phyloP scores from a whole-genome alignment of 345 rosid species.

The Mercurialis annua region DNA sequence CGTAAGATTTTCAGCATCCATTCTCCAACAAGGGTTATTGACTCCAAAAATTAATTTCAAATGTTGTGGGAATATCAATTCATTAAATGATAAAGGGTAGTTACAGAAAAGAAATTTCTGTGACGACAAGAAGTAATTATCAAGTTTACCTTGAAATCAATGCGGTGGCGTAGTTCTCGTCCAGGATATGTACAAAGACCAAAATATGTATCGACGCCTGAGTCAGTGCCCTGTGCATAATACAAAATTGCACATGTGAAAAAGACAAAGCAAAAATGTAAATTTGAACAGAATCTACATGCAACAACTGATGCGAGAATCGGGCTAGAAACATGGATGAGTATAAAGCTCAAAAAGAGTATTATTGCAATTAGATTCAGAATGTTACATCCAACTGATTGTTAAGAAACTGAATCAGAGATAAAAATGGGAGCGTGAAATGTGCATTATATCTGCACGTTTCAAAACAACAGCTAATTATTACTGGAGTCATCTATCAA shows the following conservation, averaged over 20 bases:
- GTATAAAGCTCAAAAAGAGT: background rate
- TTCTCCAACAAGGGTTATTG: background rate
- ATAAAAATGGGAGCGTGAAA: background rate
- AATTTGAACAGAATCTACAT: background rate
- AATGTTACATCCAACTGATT: background rate
- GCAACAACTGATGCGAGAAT: constrained; percentile 4
- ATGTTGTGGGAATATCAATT: background rate
- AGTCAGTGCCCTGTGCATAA: constrained; percentile 62
- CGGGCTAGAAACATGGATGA: background rate
- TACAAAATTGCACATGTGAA: background rate
- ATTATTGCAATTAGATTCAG: background rate
- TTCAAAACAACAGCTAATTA: background rate
- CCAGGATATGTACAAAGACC: constrained; percentile 91
- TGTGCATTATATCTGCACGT: background rate
- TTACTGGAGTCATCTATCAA: background rate
- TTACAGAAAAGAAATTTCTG: background rate
- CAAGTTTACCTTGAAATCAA: constrained; percentile 78
- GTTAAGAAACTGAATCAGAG: background rate
- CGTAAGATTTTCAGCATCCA: background rate
- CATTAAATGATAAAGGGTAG: background rate
- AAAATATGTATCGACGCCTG: constrained; percentile 93
- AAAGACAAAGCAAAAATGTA: background rate
- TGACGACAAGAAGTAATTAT: background rate
- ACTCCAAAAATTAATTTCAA: background rate
- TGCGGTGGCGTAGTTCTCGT: constrained; percentile 68